Percentiles rank a stretch among this genome's conserved stretches.
Evolutionary conservation across 2,329 filamentous ascomycete species (phyloP).

Genomic region (Capronia coronata): DNA sequence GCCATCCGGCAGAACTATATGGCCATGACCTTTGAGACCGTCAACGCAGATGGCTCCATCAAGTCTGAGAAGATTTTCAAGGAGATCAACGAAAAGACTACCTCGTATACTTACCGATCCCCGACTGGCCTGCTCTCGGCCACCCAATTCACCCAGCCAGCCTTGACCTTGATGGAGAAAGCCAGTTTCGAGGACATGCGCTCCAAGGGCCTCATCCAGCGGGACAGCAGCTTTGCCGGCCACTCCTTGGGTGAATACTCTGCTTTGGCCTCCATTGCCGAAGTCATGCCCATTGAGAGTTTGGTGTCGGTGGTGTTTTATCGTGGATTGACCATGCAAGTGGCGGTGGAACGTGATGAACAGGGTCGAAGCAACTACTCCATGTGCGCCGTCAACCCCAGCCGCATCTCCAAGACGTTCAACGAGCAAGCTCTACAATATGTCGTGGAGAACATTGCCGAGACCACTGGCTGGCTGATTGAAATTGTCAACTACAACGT

Average conservation of each 20-base stretch:
- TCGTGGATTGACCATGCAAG: conserved; percentile 97
- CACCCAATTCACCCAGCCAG: conserved; percentile 97
- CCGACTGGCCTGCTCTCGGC: conserved; percentile 91
- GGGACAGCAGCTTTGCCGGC: conserved; percentile 94
- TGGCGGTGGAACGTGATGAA: conserved; percentile 93
- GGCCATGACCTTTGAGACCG: conserved; percentile 99
- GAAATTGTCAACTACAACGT: conserved; percentile 97
- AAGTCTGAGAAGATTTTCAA: conserved; percentile 99
- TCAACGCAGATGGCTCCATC: conserved; percentile 80
- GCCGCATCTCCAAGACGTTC: conserved; percentile 96
- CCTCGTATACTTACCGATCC: conserved; percentile 94
- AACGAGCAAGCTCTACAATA: conserved; percentile 96
- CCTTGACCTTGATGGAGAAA: conserved; percentile 98
- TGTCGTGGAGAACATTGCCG: conserved; percentile 89
- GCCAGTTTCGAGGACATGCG: conserved; percentile 99
- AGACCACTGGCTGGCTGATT: conserved; percentile 88
- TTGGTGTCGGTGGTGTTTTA: conserved; percentile 99
- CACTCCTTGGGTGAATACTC: conserved; percentile 99
- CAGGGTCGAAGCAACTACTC: conserved; percentile 93
- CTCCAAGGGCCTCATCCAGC: conserved; percentile 87
- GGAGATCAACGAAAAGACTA: conserved; percentile 85
- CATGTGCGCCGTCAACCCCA: conserved; percentile 98
- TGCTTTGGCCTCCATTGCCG: conserved; percentile 86
- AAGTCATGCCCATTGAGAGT: conserved; percentile 99
- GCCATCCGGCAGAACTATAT: conserved; percentile 98